A percentile compares a stretch with the other conserved stretches of the same genome.
phyloP scores from a whole-genome alignment of 148 eudicot species.

The Chenopodium album region DNA sequence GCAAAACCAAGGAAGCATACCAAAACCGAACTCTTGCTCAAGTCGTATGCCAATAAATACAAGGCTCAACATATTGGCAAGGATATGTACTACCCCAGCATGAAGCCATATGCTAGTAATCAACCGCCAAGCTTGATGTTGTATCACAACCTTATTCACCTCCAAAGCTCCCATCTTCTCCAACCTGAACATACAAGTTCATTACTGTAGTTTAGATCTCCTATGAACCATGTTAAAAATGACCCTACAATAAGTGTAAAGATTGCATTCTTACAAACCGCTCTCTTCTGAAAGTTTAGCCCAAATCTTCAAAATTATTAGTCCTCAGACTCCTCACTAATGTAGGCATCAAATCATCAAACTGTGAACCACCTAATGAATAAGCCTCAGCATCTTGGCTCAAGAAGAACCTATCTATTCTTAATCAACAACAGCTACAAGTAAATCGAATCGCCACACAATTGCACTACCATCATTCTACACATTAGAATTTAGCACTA shows the following conservation, averaged over 20 bases:
- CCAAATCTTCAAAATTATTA: not conserved
- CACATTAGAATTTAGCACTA: not conserved
- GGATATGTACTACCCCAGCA: conserved; percentile 78
- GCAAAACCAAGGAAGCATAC: conserved; percentile 38
- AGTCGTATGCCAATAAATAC: conserved; percentile 75
- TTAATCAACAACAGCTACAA: no score
- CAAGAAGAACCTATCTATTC: no score
- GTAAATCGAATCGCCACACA: not conserved
- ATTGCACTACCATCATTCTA: not conserved
- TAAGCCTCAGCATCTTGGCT: no score
- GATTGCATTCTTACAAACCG: not conserved
- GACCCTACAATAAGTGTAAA: not conserved
- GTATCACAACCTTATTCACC: conserved; percentile 47
- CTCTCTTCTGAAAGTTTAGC: not conserved
- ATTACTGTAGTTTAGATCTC: not conserved
- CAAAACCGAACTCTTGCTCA: conserved; percentile 84
- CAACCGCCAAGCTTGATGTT: conserved; percentile 64
- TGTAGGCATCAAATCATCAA: not conserved
- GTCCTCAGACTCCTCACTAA: no score
- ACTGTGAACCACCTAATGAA: not conserved
- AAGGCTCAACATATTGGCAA: conserved; percentile 80
- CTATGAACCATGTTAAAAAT: not conserved
- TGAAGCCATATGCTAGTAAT: conserved; percentile 76
- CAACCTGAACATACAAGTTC: conserved; percentile 40
- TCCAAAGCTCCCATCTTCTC: conserved; percentile 66